Base-by-base conservation (phyloP, 768 basidiomycete species). In the Mycena maculata region DNA sequence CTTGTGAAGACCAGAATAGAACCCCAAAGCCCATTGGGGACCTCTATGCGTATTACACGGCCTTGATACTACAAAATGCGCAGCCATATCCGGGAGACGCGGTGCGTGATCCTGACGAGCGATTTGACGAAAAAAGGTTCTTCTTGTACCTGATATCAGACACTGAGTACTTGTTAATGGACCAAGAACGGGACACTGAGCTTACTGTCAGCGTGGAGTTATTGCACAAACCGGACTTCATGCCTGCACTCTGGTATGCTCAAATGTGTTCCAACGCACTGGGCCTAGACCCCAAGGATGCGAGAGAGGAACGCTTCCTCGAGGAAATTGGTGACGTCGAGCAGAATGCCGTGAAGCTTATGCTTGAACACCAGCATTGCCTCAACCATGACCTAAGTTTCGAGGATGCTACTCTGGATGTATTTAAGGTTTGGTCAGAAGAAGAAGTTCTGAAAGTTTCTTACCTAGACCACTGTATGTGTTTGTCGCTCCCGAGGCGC, bases 31-130 rank as follows among this genome's bases (percentile, higher is more conserved):
- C 22, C 1, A 59, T 59, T 4, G 44, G 44, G 20, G 57, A 59
- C n/a, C n/a, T n/a, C n/a, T n/a, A n/a, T n/a, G n/a, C n/a, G n/a
- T n/a, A n/a, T n/a, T n/a, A n/a, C n/a, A 27, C 31, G 5, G 15
- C 7, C 22, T 11, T 47, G 2, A 38, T 27, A 22, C 31, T 59
- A 1, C 44, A 59, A 22, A 23, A n/a, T 0, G 30, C 45, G 1
- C 57, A 59, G 22, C 57, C 44, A 15, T 59, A 59, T 15, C 57
- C 57, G 0, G 57, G 57, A 3, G 44, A 59, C 31, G 10, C 25
- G 22, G 12, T 27, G 25, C 18, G n/a, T n/a, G 18, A 3, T 18
- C 20, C 18, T 6, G 42, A 44, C n/a, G n/a, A 22, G 4, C 23
- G 42, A 6, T 44, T 44, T 18, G n/a, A 44, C n/a, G 42, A 44